phyloP scores from a whole-genome alignment of 2,329 filamentous ascomycete genomes.

The Lojkania enalia region DNA sequence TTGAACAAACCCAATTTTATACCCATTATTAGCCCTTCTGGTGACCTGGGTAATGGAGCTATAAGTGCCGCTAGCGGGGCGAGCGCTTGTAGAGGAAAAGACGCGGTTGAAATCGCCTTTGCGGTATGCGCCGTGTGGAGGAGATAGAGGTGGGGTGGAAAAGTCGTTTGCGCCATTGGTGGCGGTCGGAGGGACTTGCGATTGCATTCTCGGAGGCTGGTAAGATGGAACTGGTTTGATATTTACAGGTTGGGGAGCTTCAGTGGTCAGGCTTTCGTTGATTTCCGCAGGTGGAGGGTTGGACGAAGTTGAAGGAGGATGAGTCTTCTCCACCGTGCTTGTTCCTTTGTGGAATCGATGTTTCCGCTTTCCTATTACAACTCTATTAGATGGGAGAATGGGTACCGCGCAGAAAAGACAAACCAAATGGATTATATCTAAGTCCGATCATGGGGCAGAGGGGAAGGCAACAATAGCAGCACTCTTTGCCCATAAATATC shows the following conservation, averaged over 20 bases:
- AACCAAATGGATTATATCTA: conserved; percentile 16
- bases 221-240: not conserved
- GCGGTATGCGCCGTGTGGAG: conserved; percentile 17
- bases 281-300: not conserved
- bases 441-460: conserved; percentile 15
- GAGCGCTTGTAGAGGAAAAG: conserved; percentile 25
- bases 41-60: conserved; percentile 18
- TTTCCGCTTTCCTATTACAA: conserved; percentile 5
- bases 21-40: conserved; percentile 21
- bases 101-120: conserved; percentile 17
- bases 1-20: conserved; percentile 41
- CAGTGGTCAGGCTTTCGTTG: not conserved
- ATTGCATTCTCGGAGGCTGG: too few relatives aligned
- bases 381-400: not conserved
- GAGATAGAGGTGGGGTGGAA: conserved; percentile 25
- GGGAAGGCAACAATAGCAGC: not conserved
- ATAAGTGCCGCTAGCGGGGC: conserved; percentile 24
- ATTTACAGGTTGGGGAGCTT: not conserved
- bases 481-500: not conserved
- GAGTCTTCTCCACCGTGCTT: not conserved
- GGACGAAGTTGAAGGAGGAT: not conserved
- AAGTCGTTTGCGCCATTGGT: conserved; percentile 18
- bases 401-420: not conserved
- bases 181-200: not conserved
- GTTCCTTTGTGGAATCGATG: conserved; percentile 1